Evolutionary conservation across 805 yeast genomes (phyloP), one percentile per base, ranked within the genome.

Genomic region (Cyberlindnera mycetangii): DNA sequence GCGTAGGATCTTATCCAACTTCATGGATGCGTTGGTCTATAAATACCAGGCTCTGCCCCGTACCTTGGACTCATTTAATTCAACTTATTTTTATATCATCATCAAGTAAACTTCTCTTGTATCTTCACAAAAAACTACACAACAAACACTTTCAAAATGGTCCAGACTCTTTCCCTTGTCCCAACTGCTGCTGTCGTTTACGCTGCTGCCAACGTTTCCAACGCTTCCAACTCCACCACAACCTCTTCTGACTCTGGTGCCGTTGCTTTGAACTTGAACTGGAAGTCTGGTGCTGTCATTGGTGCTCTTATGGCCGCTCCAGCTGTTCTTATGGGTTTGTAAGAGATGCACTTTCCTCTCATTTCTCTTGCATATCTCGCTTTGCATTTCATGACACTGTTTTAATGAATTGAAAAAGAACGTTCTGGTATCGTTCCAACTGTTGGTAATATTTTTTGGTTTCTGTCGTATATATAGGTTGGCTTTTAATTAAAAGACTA

Each of bases 261-360:
- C 21, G 54, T 52, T 39, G 57, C 54, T 32, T 60, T 67, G 41
- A 65, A 66, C 50, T 56, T 65, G 58, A 59, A 67, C 41, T 63
- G 75, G 75, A 64, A 69, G 51, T 59, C 64, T 48, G 71, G 70
- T 58, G 58, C 61, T 25, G 67, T 66, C 30, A 51, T 68, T 48
- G 69, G 68, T 56, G 69, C 67, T 39, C 58, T 65, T 40, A 56
- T 68, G 49, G 67, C 63, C 34, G 65, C 69, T 40, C 68, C 72
- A 42, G 61, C 66, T 51, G 50, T 66, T 38, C 53, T 64, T 33
- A 42, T 61, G 44, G 49, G 45, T 21, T 37, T 45, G 36, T 39
- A 37, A 44, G 18, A n/a, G 11, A 6, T 35, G 18, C 17, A 30
- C 28, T 15, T 18, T n/a, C 15, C 25, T 10, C 20, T 11, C 20